Evolutionary conservation across 2,329 filamentous ascomycete genomes (phyloP).

Genomic region (Ascochyta koolunga): DNA sequence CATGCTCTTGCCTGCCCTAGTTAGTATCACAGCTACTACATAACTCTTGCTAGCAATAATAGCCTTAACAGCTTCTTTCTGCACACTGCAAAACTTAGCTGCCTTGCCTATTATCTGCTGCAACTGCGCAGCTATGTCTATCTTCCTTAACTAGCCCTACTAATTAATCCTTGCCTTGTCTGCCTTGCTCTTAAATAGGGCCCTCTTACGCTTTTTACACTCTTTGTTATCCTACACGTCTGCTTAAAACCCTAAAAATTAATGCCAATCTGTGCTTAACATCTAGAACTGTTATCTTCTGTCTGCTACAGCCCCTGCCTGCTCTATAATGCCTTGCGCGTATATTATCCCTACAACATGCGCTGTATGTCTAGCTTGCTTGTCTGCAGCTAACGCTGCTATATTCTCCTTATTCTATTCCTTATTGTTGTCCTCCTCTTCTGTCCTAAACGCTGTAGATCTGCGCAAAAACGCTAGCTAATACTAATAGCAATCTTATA

Average conservation of each 20-base stretch:
- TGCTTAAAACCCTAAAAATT: constrained; percentile 22
- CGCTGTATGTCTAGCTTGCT: constrained; percentile 16
- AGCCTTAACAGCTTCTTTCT: constrained; percentile 25
- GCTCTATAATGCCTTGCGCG: constrained; percentile 18
- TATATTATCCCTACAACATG: constrained; percentile 21
- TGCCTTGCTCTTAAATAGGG: neutral
- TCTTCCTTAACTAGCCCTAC: constrained; percentile 7
- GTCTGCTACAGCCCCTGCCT: constrained; percentile 12
- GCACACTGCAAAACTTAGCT: constrained; percentile 22
- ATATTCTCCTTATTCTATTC: constrained; percentile 14
- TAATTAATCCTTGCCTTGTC: constrained; percentile 2
- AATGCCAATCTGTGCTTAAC: constrained; percentile 23
- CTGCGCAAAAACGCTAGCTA: constrained; percentile 23
- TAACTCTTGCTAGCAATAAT: constrained; percentile 26
- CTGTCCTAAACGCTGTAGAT: constrained; percentile 14
- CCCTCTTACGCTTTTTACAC: neutral
- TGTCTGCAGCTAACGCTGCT: constrained; percentile 6
- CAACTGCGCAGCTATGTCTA: constrained; percentile 15
- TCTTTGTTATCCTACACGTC: neutral
- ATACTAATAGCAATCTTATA: constrained; percentile 25
- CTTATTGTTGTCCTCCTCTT: constrained; percentile 22
- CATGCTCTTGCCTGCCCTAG: constrained; percentile 33
- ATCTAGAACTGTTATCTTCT: constrained; percentile 16
- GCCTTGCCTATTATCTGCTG: constrained; percentile 16
- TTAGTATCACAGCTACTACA: constrained; percentile 29